Conservation (phyloP, 2,329 filamentous ascomycete genomes). For the Colletotrichum sp. region DNA sequence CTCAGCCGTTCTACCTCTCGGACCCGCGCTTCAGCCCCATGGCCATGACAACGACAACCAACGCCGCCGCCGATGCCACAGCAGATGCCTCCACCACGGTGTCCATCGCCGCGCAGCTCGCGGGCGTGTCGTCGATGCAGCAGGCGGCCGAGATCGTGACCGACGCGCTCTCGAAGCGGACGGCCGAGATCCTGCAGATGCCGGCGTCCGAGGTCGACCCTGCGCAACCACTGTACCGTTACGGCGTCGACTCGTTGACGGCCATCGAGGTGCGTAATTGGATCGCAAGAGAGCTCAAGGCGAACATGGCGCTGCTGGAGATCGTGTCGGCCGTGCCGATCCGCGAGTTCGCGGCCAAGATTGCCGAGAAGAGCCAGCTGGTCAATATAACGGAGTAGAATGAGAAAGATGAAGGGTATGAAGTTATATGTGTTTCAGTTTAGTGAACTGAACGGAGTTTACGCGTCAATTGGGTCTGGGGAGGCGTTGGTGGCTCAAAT, state of each 20-base stretch:
- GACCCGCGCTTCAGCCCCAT: slow-evolving; percentile 60
- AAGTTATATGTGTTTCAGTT: not conserved
- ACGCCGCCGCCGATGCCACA: too few relatives aligned
- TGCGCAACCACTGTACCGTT: slow-evolving; percentile 21
- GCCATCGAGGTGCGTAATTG: slow-evolving; percentile 25
- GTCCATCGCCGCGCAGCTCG: slow-evolving; percentile 33
- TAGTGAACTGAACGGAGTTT: not conserved
- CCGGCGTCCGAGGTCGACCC: slow-evolving; percentile 22
- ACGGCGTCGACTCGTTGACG: slow-evolving; percentile 27
- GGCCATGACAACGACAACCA: slow-evolving; percentile 44
- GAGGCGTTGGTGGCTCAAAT: not conserved
- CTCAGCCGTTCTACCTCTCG: slow-evolving; percentile 53
- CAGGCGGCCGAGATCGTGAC: slow-evolving; percentile 38
- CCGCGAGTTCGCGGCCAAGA: slow-evolving; percentile 37
- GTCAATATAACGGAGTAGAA: not conserved
- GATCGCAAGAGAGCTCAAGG: slow-evolving; percentile 48
- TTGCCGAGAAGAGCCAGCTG: slow-evolving; percentile 35
- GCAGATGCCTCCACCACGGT: too few relatives aligned
- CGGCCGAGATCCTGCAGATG: not conserved
- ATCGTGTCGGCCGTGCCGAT: slow-evolving; percentile 49
- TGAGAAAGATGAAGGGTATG: not conserved
- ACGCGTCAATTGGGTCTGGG: not conserved
- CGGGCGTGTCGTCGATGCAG: slow-evolving; percentile 30
- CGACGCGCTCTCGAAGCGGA: slow-evolving; percentile 31
- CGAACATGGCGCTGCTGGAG: slow-evolving; percentile 53